These are phyloP conservation scores for Gremmenia infestans DNA, from an alignment of 2,329 filamentous ascomycete genomes.

Conservation along the genomic window DNA sequence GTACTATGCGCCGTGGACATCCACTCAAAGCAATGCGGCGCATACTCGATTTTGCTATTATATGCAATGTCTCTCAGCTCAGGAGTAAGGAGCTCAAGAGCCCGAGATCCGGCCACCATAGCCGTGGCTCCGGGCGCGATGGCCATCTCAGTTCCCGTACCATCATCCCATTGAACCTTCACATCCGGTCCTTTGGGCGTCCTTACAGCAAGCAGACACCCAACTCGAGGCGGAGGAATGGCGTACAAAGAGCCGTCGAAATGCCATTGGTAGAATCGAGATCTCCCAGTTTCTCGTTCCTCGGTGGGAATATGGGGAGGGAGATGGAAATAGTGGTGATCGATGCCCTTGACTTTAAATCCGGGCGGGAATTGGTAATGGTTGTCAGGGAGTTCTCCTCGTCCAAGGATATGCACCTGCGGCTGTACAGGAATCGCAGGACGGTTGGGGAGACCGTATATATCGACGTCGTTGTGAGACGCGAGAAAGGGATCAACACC, in stretches of 20 bases:
- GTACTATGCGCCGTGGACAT: constrained; percentile 34
- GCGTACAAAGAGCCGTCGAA: constrained; percentile 34
- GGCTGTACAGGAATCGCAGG: constrained; percentile 33
- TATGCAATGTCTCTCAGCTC: constrained; percentile 27
- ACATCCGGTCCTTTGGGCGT: constrained; percentile 31
- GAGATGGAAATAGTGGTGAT: constrained; percentile 35
- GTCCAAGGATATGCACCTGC: constrained; percentile 36
- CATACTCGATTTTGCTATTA: constrained; percentile 34
- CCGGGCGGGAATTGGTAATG: constrained; percentile 35
- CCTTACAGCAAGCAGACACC: constrained; percentile 33
- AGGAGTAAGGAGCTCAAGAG: constrained; percentile 25
- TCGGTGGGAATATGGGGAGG: constrained; percentile 34
- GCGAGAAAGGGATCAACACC: constrained; percentile 33
- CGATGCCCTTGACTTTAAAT: constrained; percentile 36
- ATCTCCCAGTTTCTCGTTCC: constrained; percentile 32
- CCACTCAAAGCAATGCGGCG: constrained; percentile 35
- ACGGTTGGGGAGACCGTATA: constrained; percentile 33
- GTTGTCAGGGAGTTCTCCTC: constrained; percentile 31
- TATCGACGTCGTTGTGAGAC: constrained; percentile 32
- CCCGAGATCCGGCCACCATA: constrained; percentile 28
- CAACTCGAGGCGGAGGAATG: constrained; percentile 34
- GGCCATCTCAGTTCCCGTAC: constrained; percentile 31
- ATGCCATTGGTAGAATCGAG: constrained; percentile 36
- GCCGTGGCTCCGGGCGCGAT: constrained; percentile 33
- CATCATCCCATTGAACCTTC: constrained; percentile 32